These are phyloP conservation scores for Spinacia oleracea DNA, from an alignment of 179 eudicot species.

Conservation along the genomic window DNA sequence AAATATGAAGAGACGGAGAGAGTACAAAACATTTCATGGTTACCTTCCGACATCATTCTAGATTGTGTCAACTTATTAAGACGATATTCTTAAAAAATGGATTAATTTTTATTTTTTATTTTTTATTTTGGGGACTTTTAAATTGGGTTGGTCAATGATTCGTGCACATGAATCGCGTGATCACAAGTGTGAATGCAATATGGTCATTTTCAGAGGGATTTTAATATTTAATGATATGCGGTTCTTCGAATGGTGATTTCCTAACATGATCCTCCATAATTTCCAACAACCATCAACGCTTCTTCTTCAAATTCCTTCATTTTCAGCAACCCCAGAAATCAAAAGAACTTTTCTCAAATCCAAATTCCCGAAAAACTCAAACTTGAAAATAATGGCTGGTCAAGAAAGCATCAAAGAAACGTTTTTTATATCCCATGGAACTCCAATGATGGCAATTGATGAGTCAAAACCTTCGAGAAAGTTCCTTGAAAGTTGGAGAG, in stretches of 20 bases:
- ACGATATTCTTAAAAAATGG: no score
- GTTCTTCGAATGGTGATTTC: background rate
- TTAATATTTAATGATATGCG: background rate
- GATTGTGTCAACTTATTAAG: no score
- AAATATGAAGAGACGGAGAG: no score
- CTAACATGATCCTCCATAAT: background rate
- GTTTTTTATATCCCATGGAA: conserved; percentile 63
- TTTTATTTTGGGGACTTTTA: no score
- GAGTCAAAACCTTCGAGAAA: conserved; percentile 52
- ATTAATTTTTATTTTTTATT: no score
- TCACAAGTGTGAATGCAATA: no score
- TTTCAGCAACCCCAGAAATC: background rate
- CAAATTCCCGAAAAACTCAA: background rate
- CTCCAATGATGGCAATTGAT: conserved; percentile 59
- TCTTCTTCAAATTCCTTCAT: background rate
- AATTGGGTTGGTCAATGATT: background rate
- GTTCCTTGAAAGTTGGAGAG: conserved; percentile 47
- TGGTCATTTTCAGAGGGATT: background rate
- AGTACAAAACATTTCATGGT: no score
- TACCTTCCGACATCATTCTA: no score
- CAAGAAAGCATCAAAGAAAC: conserved; percentile 33
- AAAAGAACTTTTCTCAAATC: background rate
- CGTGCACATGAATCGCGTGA: background rate
- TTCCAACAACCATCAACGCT: background rate
- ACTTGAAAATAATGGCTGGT: background rate